Evolutionary conservation across 306 rosid genomes (phyloP).

Genomic region (Ziziphus jujuba): DNA sequence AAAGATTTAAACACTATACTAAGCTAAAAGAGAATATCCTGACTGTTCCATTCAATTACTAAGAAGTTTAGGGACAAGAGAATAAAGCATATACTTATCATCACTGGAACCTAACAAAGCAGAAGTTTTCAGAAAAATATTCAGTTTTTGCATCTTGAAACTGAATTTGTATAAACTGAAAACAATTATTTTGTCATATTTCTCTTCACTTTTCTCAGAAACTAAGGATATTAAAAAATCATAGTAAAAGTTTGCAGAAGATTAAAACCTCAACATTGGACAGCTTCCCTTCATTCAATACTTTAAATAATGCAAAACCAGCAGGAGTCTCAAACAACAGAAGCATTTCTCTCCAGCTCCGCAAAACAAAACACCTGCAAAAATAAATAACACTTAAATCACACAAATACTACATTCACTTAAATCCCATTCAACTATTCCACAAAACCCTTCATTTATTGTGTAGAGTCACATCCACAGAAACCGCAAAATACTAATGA

Average conservation of each 20-base stretch:
- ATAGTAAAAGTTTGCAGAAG: background rate
- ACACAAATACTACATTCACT: background rate
- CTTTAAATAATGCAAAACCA: slow-evolving; percentile 79
- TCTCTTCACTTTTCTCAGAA: background rate
- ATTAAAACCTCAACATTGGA: slow-evolving; percentile 64
- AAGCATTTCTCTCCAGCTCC: slow-evolving; percentile 14
- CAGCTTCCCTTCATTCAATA: slow-evolving; percentile 76
- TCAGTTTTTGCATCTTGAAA: no score
- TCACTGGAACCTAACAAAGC: no score
- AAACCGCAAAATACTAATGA: no score
- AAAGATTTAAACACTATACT: background rate
- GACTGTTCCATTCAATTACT: background rate
- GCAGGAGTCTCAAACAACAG: slow-evolving; percentile 40
- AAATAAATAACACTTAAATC: background rate
- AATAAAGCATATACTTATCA: no score
- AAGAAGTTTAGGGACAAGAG: background rate
- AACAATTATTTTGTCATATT: background rate
- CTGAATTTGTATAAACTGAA: background rate
- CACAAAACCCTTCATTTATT: background rate
- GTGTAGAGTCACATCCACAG: no score
- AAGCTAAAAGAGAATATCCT: no score
- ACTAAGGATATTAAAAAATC: background rate
- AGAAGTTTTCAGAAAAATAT: no score
- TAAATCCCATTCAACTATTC: background rate
- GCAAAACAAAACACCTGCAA: slow-evolving; percentile 35